phyloP scores from a whole-genome alignment of 164 flowering plant genomes.

The Hamamelis virginiana region DNA sequence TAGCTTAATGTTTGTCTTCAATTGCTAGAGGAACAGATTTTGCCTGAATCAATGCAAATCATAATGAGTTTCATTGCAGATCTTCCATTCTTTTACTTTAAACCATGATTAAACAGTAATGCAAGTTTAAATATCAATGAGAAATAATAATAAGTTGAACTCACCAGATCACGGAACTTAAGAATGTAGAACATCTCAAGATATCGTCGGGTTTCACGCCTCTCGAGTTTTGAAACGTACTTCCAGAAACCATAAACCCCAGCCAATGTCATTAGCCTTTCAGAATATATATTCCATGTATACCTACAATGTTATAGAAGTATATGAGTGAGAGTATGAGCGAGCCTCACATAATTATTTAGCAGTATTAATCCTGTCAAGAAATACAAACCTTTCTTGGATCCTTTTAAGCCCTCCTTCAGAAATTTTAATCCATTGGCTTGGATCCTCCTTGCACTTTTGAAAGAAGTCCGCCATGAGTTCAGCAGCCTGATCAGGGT shows the following conservation, averaged over 20 bases:
- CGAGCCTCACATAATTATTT: neutral
- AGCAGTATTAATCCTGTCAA: neutral
- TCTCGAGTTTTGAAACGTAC: conserved; percentile 89
- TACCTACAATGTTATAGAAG: conserved; percentile 49
- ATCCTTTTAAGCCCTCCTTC: conserved; percentile 62
- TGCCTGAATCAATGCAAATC: conserved; percentile 48
- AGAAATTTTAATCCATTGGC: conserved; percentile 74
- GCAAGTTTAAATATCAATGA: neutral
- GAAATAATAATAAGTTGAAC: conserved; percentile 6
- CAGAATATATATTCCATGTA: conserved; percentile 95
- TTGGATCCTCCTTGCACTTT: conserved; percentile 58
- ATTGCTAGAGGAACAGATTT: conserved; percentile 64
- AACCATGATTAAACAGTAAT: neutral
- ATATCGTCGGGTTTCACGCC: conserved; percentile 92
- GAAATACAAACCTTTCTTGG: conserved; percentile 56
- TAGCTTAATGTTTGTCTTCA: conserved; percentile 34
- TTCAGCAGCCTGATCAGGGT: conserved; percentile 69
- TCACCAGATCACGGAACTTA: conserved; percentile 84
- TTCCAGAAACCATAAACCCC: conserved; percentile 99
- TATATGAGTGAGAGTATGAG: neutral
- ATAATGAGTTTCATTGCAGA: neutral
- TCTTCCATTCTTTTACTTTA: neutral
- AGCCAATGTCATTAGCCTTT: conserved; percentile 90
- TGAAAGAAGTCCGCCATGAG: conserved; percentile 62
- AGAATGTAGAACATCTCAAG: conserved; percentile 98